phyloP scores from a whole-genome alignment of 108 stramenopile genomes.

The Seminavis robusta region DNA sequence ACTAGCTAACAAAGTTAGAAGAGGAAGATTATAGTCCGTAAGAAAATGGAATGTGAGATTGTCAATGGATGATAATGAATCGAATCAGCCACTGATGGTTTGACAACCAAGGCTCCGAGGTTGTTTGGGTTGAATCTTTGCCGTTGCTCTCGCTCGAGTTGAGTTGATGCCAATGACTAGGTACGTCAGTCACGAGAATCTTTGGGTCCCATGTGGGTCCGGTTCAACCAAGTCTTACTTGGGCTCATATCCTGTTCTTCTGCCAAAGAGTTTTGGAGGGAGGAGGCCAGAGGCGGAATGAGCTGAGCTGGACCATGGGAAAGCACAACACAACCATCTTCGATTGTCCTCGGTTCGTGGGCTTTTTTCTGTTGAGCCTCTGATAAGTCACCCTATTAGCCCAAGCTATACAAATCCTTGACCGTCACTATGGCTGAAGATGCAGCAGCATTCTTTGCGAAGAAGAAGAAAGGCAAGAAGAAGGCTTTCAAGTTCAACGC shows the following conservation, averaged over 20 bases:
- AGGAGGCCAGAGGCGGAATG: not conserved
- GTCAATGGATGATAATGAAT: not conserved
- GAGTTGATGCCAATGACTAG: no score
- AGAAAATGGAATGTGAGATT: not conserved
- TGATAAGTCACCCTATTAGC: not conserved
- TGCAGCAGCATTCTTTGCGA: constrained; percentile 84
- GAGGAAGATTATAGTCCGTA: not conserved
- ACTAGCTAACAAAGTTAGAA: not conserved
- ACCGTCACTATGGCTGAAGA: constrained; percentile 63
- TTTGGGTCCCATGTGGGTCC: no score
- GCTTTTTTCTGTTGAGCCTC: not conserved
- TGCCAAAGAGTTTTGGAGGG: no score
- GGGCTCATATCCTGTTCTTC: no score
- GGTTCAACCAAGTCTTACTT: no score
- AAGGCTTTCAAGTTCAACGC: constrained; percentile 88
- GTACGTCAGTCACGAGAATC: no score
- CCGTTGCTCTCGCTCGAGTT: not conserved
- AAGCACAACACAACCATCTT: not conserved
- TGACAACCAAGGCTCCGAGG: not conserved
- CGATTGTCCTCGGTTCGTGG: not conserved
- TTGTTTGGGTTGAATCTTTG: not conserved
- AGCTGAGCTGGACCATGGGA: not conserved
- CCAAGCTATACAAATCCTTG: not conserved
- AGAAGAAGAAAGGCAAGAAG: constrained; percentile 80
- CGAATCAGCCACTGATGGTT: not conserved